phyloP scores from a whole-genome alignment of 495 filamentous ascomycete species.

The Evernia prunastri region DNA sequence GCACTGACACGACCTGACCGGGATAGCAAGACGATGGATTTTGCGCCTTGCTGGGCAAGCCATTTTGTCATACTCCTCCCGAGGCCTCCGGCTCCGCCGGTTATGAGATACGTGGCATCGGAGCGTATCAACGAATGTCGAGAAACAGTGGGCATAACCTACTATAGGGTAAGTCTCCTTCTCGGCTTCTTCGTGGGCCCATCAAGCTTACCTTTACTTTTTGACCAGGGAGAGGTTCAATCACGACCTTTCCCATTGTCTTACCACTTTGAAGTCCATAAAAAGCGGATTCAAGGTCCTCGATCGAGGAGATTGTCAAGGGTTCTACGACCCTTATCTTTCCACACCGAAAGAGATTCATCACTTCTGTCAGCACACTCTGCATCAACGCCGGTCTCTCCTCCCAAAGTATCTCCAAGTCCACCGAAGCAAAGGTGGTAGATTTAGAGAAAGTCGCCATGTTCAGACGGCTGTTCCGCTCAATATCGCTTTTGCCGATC shows the following conservation, averaged over 20 bases:
- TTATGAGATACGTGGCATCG: too few species aligned
- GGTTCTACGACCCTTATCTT: constrained; percentile 4
- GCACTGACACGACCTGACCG: too few species aligned
- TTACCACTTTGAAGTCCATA: background rate
- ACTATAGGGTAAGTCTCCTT: too few species aligned
- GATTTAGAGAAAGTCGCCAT: constrained; percentile 15
- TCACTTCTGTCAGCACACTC: constrained; percentile 2
- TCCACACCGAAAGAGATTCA: constrained; percentile 17
- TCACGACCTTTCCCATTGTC: background rate
- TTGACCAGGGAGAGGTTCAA: background rate
- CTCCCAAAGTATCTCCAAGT: background rate
- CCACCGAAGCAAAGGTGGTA: constrained; percentile 12
- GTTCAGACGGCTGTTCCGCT: constrained; percentile 20
- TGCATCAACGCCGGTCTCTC: background rate
- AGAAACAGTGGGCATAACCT: too few species aligned
- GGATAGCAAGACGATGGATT: too few species aligned
- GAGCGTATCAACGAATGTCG: too few species aligned
- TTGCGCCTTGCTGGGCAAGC: too few species aligned
- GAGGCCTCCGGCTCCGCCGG: too few species aligned
- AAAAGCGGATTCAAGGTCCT: background rate
- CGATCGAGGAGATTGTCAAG: background rate
- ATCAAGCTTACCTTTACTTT: too few species aligned
- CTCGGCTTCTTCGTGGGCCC: too few species aligned
- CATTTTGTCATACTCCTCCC: too few species aligned
- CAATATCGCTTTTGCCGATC: constrained; percentile 36